Percentiles rank a stretch among this genome's conserved stretches.
Evolutionary conservation across 2,329 filamentous ascomycete species (phyloP).

Genomic region (Xylariaceae sp.): DNA sequence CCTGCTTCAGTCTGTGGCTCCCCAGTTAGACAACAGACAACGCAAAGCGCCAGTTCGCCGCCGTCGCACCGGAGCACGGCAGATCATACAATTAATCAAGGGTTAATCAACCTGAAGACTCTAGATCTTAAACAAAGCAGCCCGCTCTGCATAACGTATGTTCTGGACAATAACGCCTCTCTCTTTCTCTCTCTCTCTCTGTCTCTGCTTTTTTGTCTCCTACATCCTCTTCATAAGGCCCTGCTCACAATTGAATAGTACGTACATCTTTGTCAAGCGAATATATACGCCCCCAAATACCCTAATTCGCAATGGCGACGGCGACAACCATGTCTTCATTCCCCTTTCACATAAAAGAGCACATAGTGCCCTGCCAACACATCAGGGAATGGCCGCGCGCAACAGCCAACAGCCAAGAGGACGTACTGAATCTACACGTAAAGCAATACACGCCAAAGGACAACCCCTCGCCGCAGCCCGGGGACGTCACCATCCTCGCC

Average conservation of each 20-base stretch:
- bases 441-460: conserved; percentile 83
- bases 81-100: neutral
- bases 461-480: conserved; percentile 62
- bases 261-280: neutral
- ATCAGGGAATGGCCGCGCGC: conserved; percentile 77
- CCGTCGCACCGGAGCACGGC: neutral
- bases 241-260: neutral
- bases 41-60: neutral
- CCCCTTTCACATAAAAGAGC: conserved; percentile 65
- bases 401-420: conserved; percentile 68
- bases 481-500: conserved; percentile 80
- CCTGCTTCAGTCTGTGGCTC: too few relatives aligned
- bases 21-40: neutral
- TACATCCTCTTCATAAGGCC: neutral
- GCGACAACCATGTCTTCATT: conserved; percentile 32
- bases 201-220: too few relatives aligned
- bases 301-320: neutral
- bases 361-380: conserved; percentile 69
- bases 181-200: neutral
- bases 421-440: conserved; percentile 66
- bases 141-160: neutral
- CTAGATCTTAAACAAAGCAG: neutral
- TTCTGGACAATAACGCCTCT: neutral
- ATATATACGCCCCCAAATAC: neutral
- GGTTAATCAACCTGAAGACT: neutral